Conservation (phyloP, 805 yeast genomes). For the Kazachstania kunashirensis region DNA sequence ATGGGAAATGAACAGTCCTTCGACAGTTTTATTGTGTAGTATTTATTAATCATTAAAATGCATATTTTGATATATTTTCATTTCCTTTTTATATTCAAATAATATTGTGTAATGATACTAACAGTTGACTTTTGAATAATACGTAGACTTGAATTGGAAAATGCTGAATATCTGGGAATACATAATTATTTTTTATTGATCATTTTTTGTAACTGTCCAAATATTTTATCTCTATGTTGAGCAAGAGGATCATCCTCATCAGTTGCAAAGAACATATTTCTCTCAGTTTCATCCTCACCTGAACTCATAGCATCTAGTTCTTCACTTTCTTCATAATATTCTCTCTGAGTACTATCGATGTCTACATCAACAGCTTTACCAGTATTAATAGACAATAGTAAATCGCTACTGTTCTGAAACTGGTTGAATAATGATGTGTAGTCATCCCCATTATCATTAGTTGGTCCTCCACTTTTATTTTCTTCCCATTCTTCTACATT, state of each 20-base stretch:
- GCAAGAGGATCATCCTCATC: slow-evolving; percentile 56
- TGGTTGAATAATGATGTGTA: slow-evolving; percentile 18
- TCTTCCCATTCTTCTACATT: slow-evolving; percentile 2
- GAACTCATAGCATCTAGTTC: slow-evolving; percentile 20
- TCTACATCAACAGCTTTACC: slow-evolving; percentile 30
- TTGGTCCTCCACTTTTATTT: not conserved
- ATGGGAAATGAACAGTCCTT: too few relatives aligned
- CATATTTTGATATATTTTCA: too few relatives aligned
- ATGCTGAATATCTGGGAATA: too few relatives aligned
- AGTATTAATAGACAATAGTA: slow-evolving; percentile 17
- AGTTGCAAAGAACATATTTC: slow-evolving; percentile 47
- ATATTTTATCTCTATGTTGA: slow-evolving; percentile 52
- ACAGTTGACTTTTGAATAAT: too few relatives aligned
- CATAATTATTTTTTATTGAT: slow-evolving; percentile 37
- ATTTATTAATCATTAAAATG: too few relatives aligned
- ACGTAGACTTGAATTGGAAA: too few relatives aligned
- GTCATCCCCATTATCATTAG: slow-evolving; percentile 2
- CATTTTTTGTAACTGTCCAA: slow-evolving; percentile 48
- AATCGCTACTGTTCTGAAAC: slow-evolving; percentile 16
- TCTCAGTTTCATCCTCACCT: slow-evolving; percentile 22
- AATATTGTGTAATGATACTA: too few relatives aligned
- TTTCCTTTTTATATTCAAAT: too few relatives aligned
- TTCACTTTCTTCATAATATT: slow-evolving; percentile 27
- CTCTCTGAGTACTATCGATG: slow-evolving; percentile 4
- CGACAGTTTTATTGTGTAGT: too few relatives aligned